These are phyloP conservation scores for Vitis cinerea DNA, from an alignment of 164 flowering plant genomes.

Conservation along the genomic window DNA sequence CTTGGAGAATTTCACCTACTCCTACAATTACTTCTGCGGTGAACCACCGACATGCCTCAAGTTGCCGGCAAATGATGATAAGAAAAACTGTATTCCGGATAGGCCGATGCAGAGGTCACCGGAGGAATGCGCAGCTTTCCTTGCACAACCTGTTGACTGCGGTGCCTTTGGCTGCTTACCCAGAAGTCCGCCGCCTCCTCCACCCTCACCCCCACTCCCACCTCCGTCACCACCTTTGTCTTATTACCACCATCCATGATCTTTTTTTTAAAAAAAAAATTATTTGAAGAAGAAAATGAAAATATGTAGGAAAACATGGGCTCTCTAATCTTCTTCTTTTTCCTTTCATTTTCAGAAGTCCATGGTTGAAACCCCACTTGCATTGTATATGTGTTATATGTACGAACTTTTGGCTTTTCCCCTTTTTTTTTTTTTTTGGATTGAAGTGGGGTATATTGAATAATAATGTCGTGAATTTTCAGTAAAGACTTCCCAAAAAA, in stretches of 20 bases:
- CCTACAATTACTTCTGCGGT: conserved; percentile 41
- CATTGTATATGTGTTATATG: too few relatives aligned
- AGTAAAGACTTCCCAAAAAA: too few relatives aligned
- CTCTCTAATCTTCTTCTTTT: too few relatives aligned
- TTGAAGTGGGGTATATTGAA: too few relatives aligned
- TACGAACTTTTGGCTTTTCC: too few relatives aligned
- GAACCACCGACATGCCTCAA: conserved; percentile 40
- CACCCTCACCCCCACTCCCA: conserved; percentile 8
- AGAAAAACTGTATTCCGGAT: conserved; percentile 42
- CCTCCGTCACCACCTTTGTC: conserved; percentile 16
- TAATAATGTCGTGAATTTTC: too few relatives aligned
- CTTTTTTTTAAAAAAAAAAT: background rate
- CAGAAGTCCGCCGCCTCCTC: conserved; percentile 25
- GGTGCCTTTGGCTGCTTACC: conserved; percentile 32
- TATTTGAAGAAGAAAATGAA: too few relatives aligned
- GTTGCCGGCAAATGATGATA: conserved; percentile 36
- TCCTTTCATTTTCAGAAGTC: too few relatives aligned
- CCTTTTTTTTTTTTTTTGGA: too few relatives aligned
- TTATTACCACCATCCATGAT: conserved; percentile 12
- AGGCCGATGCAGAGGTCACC: conserved; percentile 46
- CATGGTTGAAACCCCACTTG: background rate
- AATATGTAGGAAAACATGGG: too few relatives aligned
- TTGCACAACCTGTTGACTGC: conserved; percentile 36
- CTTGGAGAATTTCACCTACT: conserved; percentile 57
- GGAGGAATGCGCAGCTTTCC: conserved; percentile 37